Evolutionary conservation across 2,329 filamentous ascomycete genomes (phyloP).

Genomic region (Acarospora socialis): DNA sequence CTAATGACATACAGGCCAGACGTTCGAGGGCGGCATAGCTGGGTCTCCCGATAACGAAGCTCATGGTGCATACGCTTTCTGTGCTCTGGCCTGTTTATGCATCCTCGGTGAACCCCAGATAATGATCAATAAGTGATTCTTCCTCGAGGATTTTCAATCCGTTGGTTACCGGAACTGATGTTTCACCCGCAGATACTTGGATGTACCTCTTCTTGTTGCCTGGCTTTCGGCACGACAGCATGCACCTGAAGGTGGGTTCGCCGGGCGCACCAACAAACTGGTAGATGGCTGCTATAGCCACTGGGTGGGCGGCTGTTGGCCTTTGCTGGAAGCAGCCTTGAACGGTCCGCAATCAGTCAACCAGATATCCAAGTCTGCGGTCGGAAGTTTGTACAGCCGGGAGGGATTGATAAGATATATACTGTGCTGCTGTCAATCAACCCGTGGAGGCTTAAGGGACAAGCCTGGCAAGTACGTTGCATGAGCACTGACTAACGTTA

Average conservation of each 20-base stretch:
- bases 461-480: constrained; percentile 72
- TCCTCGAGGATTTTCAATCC: constrained; percentile 3
- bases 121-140: constrained; percentile 52
- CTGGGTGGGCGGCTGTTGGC: constrained; percentile 94
- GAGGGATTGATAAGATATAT: constrained; percentile 83
- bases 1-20: constrained; percentile 60
- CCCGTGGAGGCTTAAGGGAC: constrained; percentile 71
- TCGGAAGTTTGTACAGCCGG: constrained; percentile 55
- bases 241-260: constrained; percentile 80
- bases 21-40: constrained; percentile 87
- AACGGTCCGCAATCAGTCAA: constrained; percentile 30
- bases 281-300: constrained; percentile 98
- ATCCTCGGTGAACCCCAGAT: constrained; percentile 68
- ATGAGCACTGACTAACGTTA: constrained; percentile 13
- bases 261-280: constrained; percentile 90
- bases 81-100: constrained; percentile 74
- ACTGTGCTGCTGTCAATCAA: constrained; percentile 66
- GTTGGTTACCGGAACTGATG: constrained; percentile 7
- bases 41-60: constrained; percentile 76
- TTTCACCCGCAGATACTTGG: constrained; percentile 46
- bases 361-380: constrained; percentile 3
- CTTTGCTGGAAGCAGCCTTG: constrained; percentile 68
- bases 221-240: constrained; percentile 89
- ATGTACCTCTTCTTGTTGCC: constrained; percentile 61
- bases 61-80: constrained; percentile 94